phyloP scores from a whole-genome alignment of 2,329 filamentous ascomycete species.

The Aspergillus sp. region DNA sequence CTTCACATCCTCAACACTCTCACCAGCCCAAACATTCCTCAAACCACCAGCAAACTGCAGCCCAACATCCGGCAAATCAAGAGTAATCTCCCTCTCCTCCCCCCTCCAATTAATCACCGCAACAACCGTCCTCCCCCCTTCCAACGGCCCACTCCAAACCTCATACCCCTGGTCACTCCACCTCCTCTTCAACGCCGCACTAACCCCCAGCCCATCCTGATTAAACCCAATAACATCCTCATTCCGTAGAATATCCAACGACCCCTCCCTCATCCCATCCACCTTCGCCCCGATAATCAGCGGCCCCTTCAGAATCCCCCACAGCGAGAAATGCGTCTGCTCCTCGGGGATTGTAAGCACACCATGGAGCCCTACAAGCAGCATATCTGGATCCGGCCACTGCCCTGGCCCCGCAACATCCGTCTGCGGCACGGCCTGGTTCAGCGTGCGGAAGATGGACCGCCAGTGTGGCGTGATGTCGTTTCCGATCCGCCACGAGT shows the following conservation, averaged over 20 bases:
- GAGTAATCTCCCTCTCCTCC: slow-evolving; percentile 41
- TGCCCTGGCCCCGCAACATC: slow-evolving; percentile 47
- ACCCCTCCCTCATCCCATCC: slow-evolving; percentile 38
- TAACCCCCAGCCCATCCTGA: slow-evolving; percentile 55
- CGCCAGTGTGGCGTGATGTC: slow-evolving; percentile 55
- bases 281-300: slow-evolving; percentile 48
- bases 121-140: slow-evolving; percentile 44
- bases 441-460: slow-evolving; percentile 53
- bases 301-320: slow-evolving; percentile 54
- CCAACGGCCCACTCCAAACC: slow-evolving; percentile 52
- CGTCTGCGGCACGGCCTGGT: slow-evolving; percentile 52
- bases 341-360: slow-evolving; percentile 49
- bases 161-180: slow-evolving; percentile 53
- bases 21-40: slow-evolving; percentile 31
- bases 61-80: slow-evolving; percentile 46
- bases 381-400: slow-evolving; percentile 56
- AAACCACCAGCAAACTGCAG: slow-evolving; percentile 38
- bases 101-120: slow-evolving; percentile 54
- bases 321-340: slow-evolving; percentile 54
- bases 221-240: slow-evolving; percentile 59
- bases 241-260: slow-evolving; percentile 50
- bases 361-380: slow-evolving; percentile 50
- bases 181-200: slow-evolving; percentile 51
- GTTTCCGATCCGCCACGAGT: slow-evolving; percentile 55
- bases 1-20: slow-evolving; percentile 18